These are phyloP conservation scores for Boletus eberwhitei DNA, from an alignment of 768 basidiomycete genomes.

Conservation along the genomic window DNA sequence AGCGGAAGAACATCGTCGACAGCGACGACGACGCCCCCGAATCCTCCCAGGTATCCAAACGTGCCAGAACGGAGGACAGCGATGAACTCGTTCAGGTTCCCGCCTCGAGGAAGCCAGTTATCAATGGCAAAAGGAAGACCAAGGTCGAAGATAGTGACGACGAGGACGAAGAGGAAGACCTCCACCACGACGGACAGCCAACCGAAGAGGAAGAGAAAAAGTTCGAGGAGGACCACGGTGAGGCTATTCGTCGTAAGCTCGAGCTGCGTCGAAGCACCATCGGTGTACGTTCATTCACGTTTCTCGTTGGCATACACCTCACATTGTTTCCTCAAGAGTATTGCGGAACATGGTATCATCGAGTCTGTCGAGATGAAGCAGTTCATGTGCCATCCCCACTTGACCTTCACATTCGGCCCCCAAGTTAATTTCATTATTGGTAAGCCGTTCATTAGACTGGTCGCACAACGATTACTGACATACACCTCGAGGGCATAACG, in stretches of 20 bases:
- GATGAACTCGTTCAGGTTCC: slow-evolving; percentile 11
- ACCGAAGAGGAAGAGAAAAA: slow-evolving; percentile 59
- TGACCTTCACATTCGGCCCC: slow-evolving; percentile 82
- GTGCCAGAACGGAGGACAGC: slow-evolving; percentile 41
- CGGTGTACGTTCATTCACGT: slow-evolving; percentile 47
- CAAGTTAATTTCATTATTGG: slow-evolving; percentile 98
- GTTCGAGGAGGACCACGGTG: slow-evolving; percentile 62
- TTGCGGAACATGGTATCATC: slow-evolving; percentile 87
- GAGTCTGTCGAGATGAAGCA: slow-evolving; percentile 83
- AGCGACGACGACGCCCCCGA: slow-evolving; percentile 40
- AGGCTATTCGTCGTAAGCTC: slow-evolving; percentile 51
- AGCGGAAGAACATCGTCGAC: slow-evolving; percentile 45
- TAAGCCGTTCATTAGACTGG: slow-evolving; percentile 27
- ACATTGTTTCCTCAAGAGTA: slow-evolving; percentile 43
- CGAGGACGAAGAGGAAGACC: slow-evolving; percentile 31
- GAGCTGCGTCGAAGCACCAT: slow-evolving; percentile 41
- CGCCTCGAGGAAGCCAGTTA: slow-evolving; percentile 18
- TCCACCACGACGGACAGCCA: slow-evolving; percentile 34
- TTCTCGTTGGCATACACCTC: slow-evolving; percentile 4
- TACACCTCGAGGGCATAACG: slow-evolving; percentile 69
- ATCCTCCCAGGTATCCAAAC: slow-evolving; percentile 39
- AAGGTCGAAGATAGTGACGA: slow-evolving; percentile 29
- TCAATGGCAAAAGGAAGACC: slow-evolving; percentile 33
- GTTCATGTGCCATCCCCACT: slow-evolving; percentile 93
- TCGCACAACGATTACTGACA: slow-evolving; percentile 1